These are phyloP conservation scores for Phialocephala sp. DNA, from an alignment of 2,329 filamentous ascomycete species.

Conservation along the genomic window DNA sequence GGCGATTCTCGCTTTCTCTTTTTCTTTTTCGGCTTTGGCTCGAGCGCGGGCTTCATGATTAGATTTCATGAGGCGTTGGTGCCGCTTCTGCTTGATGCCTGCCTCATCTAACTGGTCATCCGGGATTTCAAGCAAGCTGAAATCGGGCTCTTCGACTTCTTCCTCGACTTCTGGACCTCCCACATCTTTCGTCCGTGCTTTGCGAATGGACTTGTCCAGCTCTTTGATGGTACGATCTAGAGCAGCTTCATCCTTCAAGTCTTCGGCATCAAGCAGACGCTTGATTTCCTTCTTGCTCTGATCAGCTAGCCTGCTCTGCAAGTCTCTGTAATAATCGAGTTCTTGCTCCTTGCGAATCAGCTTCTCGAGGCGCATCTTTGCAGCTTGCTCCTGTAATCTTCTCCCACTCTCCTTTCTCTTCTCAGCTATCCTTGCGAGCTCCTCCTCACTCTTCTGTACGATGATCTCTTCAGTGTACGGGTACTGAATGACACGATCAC, in stretches of 20 bases:
- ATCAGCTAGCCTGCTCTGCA: conserved; percentile 74
- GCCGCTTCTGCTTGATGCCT: conserved; percentile 87
- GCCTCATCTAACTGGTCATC: conserved; percentile 95
- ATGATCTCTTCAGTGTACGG: conserved; percentile 92
- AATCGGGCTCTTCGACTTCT: conserved; percentile 78
- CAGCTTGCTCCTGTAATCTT: conserved; percentile 91
- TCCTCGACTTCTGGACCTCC: conserved; percentile 82
- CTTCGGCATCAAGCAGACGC: conserved; percentile 84
- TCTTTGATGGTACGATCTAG: conserved; percentile 87
- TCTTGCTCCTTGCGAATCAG: conserved; percentile 96
- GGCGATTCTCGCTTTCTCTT: conserved; percentile 81
- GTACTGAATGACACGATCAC: conserved; percentile 88
- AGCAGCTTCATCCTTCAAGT: conserved; percentile 88
- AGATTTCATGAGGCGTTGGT: conserved; percentile 90
- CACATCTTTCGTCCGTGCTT: conserved; percentile 90
- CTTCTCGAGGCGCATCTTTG: conserved; percentile 95
- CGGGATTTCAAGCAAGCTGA: conserved; percentile 85
- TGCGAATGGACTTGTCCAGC: conserved; percentile 86
- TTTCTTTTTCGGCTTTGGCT: conserved; percentile 96
- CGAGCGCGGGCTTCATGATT: conserved; percentile 91
- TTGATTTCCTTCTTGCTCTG: conserved; percentile 91
- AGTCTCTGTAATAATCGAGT: conserved; percentile 87
- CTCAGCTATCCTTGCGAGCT: conserved; percentile 87
- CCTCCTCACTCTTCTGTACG: conserved; percentile 91
- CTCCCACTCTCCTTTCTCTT: conserved; percentile 93